Evolutionary conservation across 176 grass and related monocot species (phyloP).

Genomic region (Tillandsia leiboldiana): DNA sequence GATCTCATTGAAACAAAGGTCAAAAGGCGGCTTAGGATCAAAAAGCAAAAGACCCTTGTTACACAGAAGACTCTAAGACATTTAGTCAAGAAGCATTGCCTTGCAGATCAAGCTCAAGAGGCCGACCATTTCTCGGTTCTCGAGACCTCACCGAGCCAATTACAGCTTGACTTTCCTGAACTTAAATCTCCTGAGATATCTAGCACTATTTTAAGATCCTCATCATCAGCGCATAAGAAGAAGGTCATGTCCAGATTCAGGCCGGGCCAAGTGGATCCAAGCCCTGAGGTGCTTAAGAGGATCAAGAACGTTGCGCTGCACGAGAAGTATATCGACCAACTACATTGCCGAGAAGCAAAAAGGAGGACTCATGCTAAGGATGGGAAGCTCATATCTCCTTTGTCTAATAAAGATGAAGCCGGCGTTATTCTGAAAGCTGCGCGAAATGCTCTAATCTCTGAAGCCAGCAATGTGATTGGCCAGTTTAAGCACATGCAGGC

Average conservation of each 20-base stretch:
- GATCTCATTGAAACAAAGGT: slow-evolving; percentile 25
- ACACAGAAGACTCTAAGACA: slow-evolving; percentile 64
- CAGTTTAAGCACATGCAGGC: slow-evolving; percentile 54
- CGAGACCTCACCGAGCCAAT: slow-evolving; percentile 51
- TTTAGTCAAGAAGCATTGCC: slow-evolving; percentile 55
- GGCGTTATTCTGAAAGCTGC: slow-evolving; percentile 31
- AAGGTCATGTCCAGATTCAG: slow-evolving; percentile 29
- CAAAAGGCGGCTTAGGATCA: slow-evolving; percentile 22
- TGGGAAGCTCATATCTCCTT: slow-evolving; percentile 15
- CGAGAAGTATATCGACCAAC: slow-evolving; percentile 78
- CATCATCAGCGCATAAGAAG: slow-evolving; percentile 14
- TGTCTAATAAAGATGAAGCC: slow-evolving; percentile 11
- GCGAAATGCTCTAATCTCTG: slow-evolving; percentile 56
- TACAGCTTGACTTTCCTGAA: slow-evolving; percentile 24
- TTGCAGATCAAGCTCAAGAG: slow-evolving; percentile 42
- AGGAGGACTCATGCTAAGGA: slow-evolving; percentile 29
- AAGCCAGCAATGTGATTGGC: slow-evolving; percentile 52
- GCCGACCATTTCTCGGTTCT: slow-evolving; percentile 77
- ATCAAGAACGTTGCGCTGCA: slow-evolving; percentile 65
- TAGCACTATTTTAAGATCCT: slow-evolving; percentile 17
- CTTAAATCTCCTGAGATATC: slow-evolving; percentile 41
- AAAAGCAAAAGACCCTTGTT: slow-evolving; percentile 39
- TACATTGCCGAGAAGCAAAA: slow-evolving; percentile 46
- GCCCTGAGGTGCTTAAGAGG: slow-evolving; percentile 51
- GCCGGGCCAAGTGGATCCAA: slow-evolving; percentile 31